Evolutionary conservation across 106 monocot species (phyloP).

Genomic region (Allium fistulosum): DNA sequence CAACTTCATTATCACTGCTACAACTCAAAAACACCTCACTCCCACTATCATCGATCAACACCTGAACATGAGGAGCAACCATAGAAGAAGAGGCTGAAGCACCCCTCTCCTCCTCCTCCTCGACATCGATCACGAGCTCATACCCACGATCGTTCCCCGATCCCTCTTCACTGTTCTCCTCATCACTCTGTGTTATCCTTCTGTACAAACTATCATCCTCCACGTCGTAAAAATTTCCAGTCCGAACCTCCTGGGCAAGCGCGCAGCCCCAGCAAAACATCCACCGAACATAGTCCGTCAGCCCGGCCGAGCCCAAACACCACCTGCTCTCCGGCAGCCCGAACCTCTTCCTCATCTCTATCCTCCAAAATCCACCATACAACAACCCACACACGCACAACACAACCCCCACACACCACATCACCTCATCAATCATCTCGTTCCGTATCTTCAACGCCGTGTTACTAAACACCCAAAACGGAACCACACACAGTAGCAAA

Average conservation of each 20-base stretch:
- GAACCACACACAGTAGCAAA: constrained; percentile 23
- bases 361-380: constrained; percentile 55
- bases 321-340: constrained; percentile 23
- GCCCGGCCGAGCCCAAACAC: constrained; percentile 17
- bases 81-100: too few species aligned
- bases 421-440: constrained; percentile 8
- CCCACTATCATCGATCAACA: too few species aligned
- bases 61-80: too few species aligned
- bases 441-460: constrained; percentile 31
- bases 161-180: constrained; percentile 2
- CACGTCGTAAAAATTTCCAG: constrained; percentile 31
- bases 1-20: too few species aligned
- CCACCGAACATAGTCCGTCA: constrained; percentile 18
- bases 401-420: constrained; percentile 26
- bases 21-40: too few species aligned
- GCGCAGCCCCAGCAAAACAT: constrained; percentile 43
- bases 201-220: constrained; percentile 20
- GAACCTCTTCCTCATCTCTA: constrained; percentile 40
- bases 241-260: constrained; percentile 47
- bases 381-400: constrained; percentile 33
- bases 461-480: constrained; percentile 32
- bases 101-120: not conserved
- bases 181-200: not conserved
- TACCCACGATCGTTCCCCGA: not conserved
- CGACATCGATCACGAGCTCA: constrained; percentile 5